Percentiles rank a stretch among this genome's conserved stretches.
Evolutionary conservation across 495 filamentous ascomycete genomes (phyloP).

Genomic region (Thozetella sp.): DNA sequence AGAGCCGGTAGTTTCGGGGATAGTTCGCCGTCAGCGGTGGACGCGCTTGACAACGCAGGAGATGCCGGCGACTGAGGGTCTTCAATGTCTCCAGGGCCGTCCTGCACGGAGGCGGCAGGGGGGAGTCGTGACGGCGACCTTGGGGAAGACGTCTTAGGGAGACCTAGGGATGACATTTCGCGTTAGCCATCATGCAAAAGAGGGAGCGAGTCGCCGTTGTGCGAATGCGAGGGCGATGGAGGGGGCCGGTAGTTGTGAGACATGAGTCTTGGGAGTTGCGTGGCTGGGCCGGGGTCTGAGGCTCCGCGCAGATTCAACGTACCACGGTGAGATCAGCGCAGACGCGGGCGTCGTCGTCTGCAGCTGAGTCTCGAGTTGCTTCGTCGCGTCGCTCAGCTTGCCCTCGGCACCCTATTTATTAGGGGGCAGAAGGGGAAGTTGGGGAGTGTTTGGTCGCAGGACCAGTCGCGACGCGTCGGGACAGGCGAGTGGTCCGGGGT

Average conservation of each 20-base stretch:
- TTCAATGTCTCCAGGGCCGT: slow-evolving; percentile 29
- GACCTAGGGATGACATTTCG: slow-evolving; percentile 12
- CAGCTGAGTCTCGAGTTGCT: slow-evolving; percentile 46
- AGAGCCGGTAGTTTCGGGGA: slow-evolving; percentile 57
- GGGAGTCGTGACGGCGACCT: slow-evolving; percentile 40
- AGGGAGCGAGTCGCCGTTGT: not conserved
- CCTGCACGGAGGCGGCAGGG: slow-evolving; percentile 56
- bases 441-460: not conserved
- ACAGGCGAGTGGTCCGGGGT: slow-evolving; percentile 10
- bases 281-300: slow-evolving; percentile 5
- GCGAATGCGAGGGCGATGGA: not conserved
- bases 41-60: slow-evolving; percentile 51
- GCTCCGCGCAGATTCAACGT: slow-evolving; percentile 19
- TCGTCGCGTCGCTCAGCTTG: slow-evolving; percentile 23
- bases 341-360: slow-evolving; percentile 55
- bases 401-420: slow-evolving; percentile 10
- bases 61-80: slow-evolving; percentile 30
- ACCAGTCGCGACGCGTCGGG: slow-evolving; percentile 37
- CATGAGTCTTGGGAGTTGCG: not conserved
- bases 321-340: slow-evolving; percentile 57
- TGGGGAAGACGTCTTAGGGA: slow-evolving; percentile 52
- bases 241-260: not conserved
- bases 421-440: not conserved
- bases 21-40: slow-evolving; percentile 53
- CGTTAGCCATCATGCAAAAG: not conserved